Evolutionary conservation across 345 rosid genomes (phyloP), one percentile per base, ranked within the genome.

Genomic region (Streptanthus diversifolius): DNA sequence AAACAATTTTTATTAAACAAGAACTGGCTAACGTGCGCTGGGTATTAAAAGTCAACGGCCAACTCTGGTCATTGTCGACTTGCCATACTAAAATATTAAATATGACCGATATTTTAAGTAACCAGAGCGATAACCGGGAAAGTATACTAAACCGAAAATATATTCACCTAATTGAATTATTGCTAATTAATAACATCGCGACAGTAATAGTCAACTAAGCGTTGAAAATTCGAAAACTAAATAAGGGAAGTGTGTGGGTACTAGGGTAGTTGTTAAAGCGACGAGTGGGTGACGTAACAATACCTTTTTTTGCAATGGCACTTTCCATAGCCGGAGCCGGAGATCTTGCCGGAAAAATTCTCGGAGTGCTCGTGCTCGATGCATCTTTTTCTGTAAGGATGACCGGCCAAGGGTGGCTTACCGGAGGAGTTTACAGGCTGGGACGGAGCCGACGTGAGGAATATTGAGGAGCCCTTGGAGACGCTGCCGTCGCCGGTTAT

Each of bases 231-330:
- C 5, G 32, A 14, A 54, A 64, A 73, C 55, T 55, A 24, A 71
- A 55, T 44, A 73, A 45, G 29, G 41, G 43, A 49, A 62, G 69
- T 52, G 56, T 19, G 19, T 41, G 55, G 6, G 25, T 51, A 61
- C 53, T 36, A 35, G 29, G 21, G 66, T 24, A 66, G 66, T 52
- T 54, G 75, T 73, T 63, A 74, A 70, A 81, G 41, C 41, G 48
- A 62, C 58, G 60, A 37, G 41, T 2, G 13, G 55, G 67, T 67
- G 72, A 77, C 47, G 53, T 15, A 67, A 39, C 53, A 66, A 41
- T 84, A 93, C 98, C 96, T 90, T 81, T 84, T 86, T 60, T 88
- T 91, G 84, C 99, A 95, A 74, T 88, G 95, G 77, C 97, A 93
- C 82, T 84, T 89, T 73, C 86, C 87, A 83, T 47, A 39, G 19